Evolutionary conservation across 2,329 filamentous ascomycete genomes (phyloP).

Genomic region (Ascochyta koolunga): DNA sequence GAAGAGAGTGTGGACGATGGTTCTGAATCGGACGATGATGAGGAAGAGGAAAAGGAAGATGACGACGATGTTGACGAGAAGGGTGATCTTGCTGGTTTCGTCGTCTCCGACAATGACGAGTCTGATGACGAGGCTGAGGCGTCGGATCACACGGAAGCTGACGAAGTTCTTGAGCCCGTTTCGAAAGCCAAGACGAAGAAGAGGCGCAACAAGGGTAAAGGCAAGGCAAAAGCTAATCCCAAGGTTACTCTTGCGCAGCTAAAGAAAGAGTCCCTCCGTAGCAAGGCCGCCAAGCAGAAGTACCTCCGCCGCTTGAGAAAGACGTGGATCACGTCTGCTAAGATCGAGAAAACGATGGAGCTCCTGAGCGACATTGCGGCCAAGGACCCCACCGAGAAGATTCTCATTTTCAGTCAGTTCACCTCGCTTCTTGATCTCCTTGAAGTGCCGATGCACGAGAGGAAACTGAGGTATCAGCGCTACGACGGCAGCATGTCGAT

Average conservation of each 20-base stretch:
- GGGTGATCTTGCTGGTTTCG: slow-evolving; percentile 57
- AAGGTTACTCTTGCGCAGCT: slow-evolving; percentile 66
- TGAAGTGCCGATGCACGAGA: slow-evolving; percentile 71
- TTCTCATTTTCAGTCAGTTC: slow-evolving; percentile 82
- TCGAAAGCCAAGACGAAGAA: slow-evolving; percentile 41
- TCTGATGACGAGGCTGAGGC: slow-evolving; percentile 20
- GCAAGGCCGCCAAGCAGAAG: slow-evolving; percentile 66
- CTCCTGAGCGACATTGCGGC: slow-evolving; percentile 61
- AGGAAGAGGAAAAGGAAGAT: slow-evolving; percentile 50
- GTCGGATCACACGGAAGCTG: neutral
- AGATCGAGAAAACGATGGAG: slow-evolving; percentile 72
- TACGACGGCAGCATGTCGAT: slow-evolving; percentile 80
- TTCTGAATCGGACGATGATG: slow-evolving; percentile 48
- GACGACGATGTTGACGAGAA: slow-evolving; percentile 48
- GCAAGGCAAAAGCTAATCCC: slow-evolving; percentile 44
- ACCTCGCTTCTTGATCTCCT: slow-evolving; percentile 79
- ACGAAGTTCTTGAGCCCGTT: slow-evolving; percentile 23
- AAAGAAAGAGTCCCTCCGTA: slow-evolving; percentile 70
- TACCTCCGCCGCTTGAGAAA: slow-evolving; percentile 74
- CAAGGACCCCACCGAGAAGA: slow-evolving; percentile 69
- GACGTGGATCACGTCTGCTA: slow-evolving; percentile 75
- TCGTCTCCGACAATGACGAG: slow-evolving; percentile 58
- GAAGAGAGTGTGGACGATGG: slow-evolving; percentile 29
- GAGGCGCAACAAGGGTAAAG: slow-evolving; percentile 52
- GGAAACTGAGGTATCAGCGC: slow-evolving; percentile 65